phyloP scores from a whole-genome alignment of 768 basidiomycete genomes.

The Tricholomella constricta region DNA sequence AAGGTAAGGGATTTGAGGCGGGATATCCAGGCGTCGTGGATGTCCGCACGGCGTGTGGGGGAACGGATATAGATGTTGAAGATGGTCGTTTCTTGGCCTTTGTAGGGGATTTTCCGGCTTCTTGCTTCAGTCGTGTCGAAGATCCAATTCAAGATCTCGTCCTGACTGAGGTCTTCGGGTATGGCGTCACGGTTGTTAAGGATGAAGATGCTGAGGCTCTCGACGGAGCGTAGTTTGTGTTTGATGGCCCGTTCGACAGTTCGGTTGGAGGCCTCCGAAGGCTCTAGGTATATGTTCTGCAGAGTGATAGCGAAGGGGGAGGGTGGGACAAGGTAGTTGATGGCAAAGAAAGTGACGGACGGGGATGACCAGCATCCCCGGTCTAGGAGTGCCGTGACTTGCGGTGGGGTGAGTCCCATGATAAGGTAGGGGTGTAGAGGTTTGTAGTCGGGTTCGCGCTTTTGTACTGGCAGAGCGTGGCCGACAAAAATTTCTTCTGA shows the following conservation, averaged over 20 bases:
- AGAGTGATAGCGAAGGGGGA: neutral
- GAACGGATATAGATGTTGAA: neutral
- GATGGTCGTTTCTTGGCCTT: neutral
- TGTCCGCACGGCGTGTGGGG: neutral
- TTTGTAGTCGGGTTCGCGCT: neutral
- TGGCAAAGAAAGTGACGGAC: neutral
- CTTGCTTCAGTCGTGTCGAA: neutral
- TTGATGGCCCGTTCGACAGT: neutral
- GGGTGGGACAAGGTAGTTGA: neutral
- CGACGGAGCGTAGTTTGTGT: neutral
- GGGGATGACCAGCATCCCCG: neutral
- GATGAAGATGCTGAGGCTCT: neutral
- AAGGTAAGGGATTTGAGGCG: neutral
- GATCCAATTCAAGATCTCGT: neutral
- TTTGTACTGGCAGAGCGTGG: neutral
- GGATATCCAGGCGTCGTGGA: neutral
- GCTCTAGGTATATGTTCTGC: neutral
- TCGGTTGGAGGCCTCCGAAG: neutral
- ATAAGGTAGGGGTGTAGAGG: neutral
- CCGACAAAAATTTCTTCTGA: neutral
- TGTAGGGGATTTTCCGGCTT: neutral
- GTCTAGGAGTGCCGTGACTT: neutral
- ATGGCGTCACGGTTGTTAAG: neutral
- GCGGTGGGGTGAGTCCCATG: neutral
- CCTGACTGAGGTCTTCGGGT: neutral